Conservation (phyloP, 352 stramenopile genomes). For the Pythium phragmiticola region DNA sequence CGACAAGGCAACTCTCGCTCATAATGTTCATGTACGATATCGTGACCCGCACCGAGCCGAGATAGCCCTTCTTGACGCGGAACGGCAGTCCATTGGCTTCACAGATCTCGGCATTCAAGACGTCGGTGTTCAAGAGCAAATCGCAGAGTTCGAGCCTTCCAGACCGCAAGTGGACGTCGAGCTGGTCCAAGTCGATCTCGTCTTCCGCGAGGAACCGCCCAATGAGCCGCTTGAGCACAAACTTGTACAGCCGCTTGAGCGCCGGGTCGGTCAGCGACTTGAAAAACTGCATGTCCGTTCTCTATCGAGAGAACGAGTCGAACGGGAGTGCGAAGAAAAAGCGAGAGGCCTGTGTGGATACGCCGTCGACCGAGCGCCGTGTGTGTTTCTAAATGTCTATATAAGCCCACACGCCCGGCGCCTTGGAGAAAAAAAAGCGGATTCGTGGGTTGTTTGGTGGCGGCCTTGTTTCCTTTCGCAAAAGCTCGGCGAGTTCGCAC, state of each 20-base stretch:
- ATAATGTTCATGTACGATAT: conserved; percentile 89
- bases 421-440: background rate
- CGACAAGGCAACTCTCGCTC: conserved; percentile 85
- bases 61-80: conserved; percentile 83
- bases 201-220: conserved; percentile 81
- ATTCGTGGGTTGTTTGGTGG: background rate
- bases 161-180: conserved; percentile 81
- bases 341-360: no score
- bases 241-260: conserved; percentile 91
- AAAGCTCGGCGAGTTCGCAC: conserved; percentile 6
- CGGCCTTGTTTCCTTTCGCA: background rate
- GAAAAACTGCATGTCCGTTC: conserved; percentile 72
- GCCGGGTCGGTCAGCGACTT: conserved; percentile 86
- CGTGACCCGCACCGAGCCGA: conserved; percentile 78
- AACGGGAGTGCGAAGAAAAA: no score
- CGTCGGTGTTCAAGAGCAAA: conserved; percentile 70
- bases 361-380: background rate
- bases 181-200: conserved; percentile 83
- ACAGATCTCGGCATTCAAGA: conserved; percentile 80
- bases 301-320: background rate
- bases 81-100: conserved; percentile 70
- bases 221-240: conserved; percentile 88
- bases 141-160: conserved; percentile 81
- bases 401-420: background rate
- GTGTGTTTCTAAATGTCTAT: background rate